Conservation (phyloP, 768 basidiomycete species). For the Naematelia aurantialba region DNA sequence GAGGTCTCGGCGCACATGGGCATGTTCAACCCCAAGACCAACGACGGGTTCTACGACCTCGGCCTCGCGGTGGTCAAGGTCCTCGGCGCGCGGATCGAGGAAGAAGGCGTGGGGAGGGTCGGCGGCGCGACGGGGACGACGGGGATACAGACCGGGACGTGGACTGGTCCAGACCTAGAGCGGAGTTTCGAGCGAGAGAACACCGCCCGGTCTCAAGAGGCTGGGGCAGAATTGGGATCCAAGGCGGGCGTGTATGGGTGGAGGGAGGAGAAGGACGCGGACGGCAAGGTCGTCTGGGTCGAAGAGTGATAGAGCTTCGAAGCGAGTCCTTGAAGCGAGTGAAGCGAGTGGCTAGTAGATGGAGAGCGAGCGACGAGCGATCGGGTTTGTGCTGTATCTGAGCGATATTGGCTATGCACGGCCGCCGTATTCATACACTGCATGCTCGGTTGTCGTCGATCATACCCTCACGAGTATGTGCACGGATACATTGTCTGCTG, state of each 20-base stretch:
- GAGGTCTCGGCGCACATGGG: slow-evolving; percentile 81
- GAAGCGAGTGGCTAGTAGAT: too few species aligned
- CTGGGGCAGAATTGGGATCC: too few species aligned
- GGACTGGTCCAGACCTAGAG: neutral
- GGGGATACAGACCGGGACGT: neutral
- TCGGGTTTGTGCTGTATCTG: too few species aligned
- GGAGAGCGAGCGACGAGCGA: too few species aligned
- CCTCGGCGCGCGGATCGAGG: slow-evolving; percentile 42
- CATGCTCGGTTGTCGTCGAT: too few species aligned
- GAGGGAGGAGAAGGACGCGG: slow-evolving; percentile 2
- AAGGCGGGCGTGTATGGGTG: neutral
- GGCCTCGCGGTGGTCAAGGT: slow-evolving; percentile 63
- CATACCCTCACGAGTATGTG: too few species aligned
- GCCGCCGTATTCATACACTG: too few species aligned
- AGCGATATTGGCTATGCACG: too few species aligned
- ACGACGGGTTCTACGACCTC: slow-evolving; percentile 86
- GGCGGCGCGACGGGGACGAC: neutral
- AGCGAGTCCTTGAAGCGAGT: neutral
- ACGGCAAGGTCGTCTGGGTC: slow-evolving; percentile 7
- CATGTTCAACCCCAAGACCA: slow-evolving; percentile 76
- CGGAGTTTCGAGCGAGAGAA: neutral
- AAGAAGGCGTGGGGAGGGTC: slow-evolving; percentile 27
- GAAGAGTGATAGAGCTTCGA: slow-evolving; percentile 1
- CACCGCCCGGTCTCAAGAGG: neutral
- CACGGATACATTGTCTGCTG: too few species aligned